Percentiles rank a stretch among this genome's conserved stretches.
Conservation (phyloP, 1,284 basidiomycete species). For the Ganoderma lucidum region DNA sequence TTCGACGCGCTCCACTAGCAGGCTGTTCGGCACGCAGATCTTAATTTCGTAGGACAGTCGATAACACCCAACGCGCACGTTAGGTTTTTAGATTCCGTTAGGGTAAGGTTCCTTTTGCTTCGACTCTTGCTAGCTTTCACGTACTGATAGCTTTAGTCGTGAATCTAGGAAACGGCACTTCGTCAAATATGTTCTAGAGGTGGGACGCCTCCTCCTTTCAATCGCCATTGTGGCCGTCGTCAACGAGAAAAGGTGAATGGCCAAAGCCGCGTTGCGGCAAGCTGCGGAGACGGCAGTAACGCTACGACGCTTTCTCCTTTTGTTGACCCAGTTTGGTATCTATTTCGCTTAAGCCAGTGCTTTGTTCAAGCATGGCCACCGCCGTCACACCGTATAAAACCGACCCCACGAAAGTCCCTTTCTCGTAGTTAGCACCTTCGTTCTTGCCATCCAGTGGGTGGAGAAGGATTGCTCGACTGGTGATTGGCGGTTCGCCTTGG, state of each 20-base stretch:
- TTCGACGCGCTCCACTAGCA: no score
- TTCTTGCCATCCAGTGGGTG: background rate
- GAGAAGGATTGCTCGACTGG: background rate
- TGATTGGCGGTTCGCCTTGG: constrained; percentile 7
- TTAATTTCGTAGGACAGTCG: no score
- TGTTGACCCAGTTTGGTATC: background rate
- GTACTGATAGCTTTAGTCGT: no score
- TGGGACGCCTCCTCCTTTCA: background rate
- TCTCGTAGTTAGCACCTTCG: background rate
- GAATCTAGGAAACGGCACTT: no score
- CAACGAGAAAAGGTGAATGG: background rate
- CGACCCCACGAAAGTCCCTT: background rate
- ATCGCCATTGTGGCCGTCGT: background rate
- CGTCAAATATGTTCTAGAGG: background rate
- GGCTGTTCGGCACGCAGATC: no score
- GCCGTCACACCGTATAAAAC: background rate
- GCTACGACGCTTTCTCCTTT: background rate
- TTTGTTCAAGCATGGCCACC: background rate
- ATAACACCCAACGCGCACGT: no score
- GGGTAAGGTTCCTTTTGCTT: no score
- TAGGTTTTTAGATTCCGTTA: no score
- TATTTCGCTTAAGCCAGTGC: background rate
- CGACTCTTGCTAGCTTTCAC: no score
- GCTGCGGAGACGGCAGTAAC: no score
- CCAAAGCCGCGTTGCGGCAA: background rate